These are phyloP conservation scores for Blastocystis sp. DNA, from an alignment of 352 stramenopile species.

Conservation along the genomic window DNA sequence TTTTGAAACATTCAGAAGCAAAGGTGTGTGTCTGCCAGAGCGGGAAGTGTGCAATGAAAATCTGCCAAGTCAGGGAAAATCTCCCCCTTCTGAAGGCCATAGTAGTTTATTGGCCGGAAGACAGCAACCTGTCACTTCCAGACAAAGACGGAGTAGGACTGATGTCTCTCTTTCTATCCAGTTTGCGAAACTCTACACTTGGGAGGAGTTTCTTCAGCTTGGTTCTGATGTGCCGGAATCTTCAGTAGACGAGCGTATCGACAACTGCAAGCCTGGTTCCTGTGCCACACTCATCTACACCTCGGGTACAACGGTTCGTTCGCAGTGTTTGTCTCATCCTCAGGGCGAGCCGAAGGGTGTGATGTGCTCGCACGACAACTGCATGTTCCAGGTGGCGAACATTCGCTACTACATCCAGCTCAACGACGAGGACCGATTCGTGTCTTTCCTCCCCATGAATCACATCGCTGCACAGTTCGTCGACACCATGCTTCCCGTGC, in stretches of 20 bases:
- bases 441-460: constrained; percentile 67
- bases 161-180: constrained; percentile 61
- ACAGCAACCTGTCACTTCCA: not conserved
- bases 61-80: constrained; percentile 69
- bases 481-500: constrained; percentile 67
- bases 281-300: constrained; percentile 65
- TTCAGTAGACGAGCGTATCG: constrained; percentile 62
- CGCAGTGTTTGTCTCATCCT: not conserved
- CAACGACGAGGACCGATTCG: constrained; percentile 64
- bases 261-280: constrained; percentile 59
- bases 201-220: constrained; percentile 64
- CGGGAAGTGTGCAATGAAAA: constrained; percentile 72
- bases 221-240: constrained; percentile 37
- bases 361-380: constrained; percentile 65
- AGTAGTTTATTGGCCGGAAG: constrained; percentile 67
- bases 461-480: constrained; percentile 69
- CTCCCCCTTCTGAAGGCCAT: constrained; percentile 73
- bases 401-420: constrained; percentile 55
- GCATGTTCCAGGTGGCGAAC: constrained; percentile 54
- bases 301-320: constrained; percentile 62
- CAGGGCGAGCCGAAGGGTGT: constrained; percentile 65
- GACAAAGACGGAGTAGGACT: constrained; percentile 1
- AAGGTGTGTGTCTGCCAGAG: constrained; percentile 74
- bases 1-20: constrained; percentile 73
- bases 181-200: constrained; percentile 61